Percentiles rank a stretch among this genome's conserved stretches.
phyloP scores from a whole-genome alignment of 208 protist species.

The Vickermania spadyakhi region DNA sequence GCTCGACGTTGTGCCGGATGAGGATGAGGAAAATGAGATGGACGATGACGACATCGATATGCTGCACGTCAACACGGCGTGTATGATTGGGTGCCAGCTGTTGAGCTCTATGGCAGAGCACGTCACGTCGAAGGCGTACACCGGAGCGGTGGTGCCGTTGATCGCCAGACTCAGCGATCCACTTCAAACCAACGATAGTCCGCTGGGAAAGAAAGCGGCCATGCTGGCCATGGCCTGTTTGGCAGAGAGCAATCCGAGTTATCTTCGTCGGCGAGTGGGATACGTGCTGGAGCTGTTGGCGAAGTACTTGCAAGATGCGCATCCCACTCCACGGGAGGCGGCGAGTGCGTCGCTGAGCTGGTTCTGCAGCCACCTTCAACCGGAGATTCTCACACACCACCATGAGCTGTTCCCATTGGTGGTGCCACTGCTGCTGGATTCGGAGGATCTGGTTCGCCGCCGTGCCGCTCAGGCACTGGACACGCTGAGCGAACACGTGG shows the following conservation, averaged over 20 bases:
- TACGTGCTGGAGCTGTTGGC: slow-evolving; percentile 60
- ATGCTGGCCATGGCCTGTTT: slow-evolving; percentile 65
- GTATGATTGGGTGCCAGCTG: slow-evolving; percentile 56
- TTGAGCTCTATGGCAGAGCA: slow-evolving; percentile 45
- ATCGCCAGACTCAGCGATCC: slow-evolving; percentile 34
- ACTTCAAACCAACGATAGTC: slow-evolving; percentile 8
- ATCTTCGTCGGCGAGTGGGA: slow-evolving; percentile 57
- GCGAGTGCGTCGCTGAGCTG: slow-evolving; percentile 63
- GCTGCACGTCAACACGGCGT: slow-evolving; percentile 49
- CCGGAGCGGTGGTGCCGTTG: slow-evolving; percentile 42
- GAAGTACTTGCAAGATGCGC: slow-evolving; percentile 30
- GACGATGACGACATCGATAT: slow-evolving; percentile 40
- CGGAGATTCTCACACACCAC: slow-evolving; percentile 76
- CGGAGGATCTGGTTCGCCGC: slow-evolving; percentile 50
- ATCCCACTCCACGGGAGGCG: slow-evolving; percentile 56
- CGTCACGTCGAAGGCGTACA: slow-evolving; percentile 48
- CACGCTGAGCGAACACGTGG: slow-evolving; percentile 70
- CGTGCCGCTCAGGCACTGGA: slow-evolving; percentile 66
- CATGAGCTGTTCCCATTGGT: slow-evolving; percentile 56
- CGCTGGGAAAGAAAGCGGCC: slow-evolving; percentile 54
- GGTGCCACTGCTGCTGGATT: slow-evolving; percentile 51
- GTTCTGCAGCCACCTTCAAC: slow-evolving; percentile 70
- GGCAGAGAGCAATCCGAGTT: slow-evolving; percentile 51
- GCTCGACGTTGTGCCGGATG: slow-evolving; percentile 14
- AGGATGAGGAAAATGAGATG: slow-evolving; percentile 22